Evolutionary conservation across 805 yeast species (phyloP).

Genomic region (Nakazawaea anatomiae): DNA sequence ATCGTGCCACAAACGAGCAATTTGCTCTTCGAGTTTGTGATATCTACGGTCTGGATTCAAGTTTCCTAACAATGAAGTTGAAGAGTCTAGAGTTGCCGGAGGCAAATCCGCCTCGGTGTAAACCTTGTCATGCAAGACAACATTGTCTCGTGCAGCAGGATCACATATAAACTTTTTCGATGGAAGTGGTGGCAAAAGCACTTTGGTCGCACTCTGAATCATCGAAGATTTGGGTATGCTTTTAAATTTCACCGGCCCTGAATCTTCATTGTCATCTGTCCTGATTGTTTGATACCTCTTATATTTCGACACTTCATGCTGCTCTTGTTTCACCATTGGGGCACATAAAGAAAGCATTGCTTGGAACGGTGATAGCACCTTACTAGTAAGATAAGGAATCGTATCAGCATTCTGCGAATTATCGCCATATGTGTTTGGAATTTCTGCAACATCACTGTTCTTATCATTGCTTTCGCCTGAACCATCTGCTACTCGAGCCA

Average conservation of each 20-base stretch:
- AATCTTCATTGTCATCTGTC: slow-evolving; percentile 13
- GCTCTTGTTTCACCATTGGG: slow-evolving; percentile 20
- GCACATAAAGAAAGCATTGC: slow-evolving; percentile 39
- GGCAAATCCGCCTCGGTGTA: slow-evolving; percentile 68
- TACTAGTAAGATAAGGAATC: slow-evolving; percentile 16
- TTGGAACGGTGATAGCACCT: slow-evolving; percentile 33
- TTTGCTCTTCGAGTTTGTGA: slow-evolving; percentile 59
- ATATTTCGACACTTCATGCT: slow-evolving; percentile 17
- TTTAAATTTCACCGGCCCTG: slow-evolving; percentile 10
- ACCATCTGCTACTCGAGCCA: slow-evolving; percentile 14
- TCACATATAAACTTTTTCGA: slow-evolving; percentile 57
- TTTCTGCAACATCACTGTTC: slow-evolving; percentile 19
- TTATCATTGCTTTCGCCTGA: slow-evolving; percentile 11
- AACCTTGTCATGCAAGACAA: slow-evolving; percentile 76
- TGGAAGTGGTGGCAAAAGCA: slow-evolving; percentile 79
- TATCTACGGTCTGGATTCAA: slow-evolving; percentile 32
- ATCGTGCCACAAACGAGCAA: slow-evolving; percentile 86
- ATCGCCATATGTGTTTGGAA: slow-evolving; percentile 22
- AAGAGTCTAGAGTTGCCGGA: slow-evolving; percentile 23
- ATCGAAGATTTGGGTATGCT: slow-evolving; percentile 68
- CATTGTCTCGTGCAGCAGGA: slow-evolving; percentile 57
- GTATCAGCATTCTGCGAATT: slow-evolving; percentile 8
- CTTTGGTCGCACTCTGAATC: slow-evolving; percentile 69
- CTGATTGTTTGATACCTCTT: slow-evolving; percentile 23
- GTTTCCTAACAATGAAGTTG: slow-evolving; percentile 19